Percentiles rank a stretch among this genome's conserved stretches.
phyloP scores from a whole-genome alignment of 225 moss, liverwort and hornwort species.

The Lunularia cruciata region DNA sequence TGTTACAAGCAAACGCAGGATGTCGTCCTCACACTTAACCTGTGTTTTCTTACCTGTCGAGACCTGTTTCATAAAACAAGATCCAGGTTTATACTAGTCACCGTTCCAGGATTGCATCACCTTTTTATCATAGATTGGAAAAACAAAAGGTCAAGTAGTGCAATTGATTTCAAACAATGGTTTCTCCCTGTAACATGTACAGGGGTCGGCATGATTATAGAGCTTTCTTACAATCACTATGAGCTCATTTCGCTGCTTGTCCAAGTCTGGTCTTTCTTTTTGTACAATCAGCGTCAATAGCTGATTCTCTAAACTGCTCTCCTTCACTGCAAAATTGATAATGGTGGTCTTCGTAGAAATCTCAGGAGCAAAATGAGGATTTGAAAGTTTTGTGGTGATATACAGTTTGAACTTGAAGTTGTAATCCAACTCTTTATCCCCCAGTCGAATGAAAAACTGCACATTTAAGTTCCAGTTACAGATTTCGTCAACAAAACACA shows the following conservation, averaged over 20 bases:
- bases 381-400: slow-evolving; percentile 77
- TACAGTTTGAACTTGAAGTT: slow-evolving; percentile 72
- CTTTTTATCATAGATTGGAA: background rate
- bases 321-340: slow-evolving; percentile 79
- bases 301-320: slow-evolving; percentile 70
- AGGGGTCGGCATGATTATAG: background rate
- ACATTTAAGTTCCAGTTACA: slow-evolving; percentile 7
- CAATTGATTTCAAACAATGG: background rate
- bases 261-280: slow-evolving; percentile 76
- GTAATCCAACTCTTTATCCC: slow-evolving; percentile 80
- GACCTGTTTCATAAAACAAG: slow-evolving; percentile 35
- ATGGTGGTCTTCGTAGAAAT: slow-evolving; percentile 77
- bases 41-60: slow-evolving; percentile 71
- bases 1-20: slow-evolving; percentile 63
- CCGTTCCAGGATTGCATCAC: background rate
- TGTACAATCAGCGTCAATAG: slow-evolving; percentile 69
- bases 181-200: no score
- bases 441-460: slow-evolving; percentile 70
- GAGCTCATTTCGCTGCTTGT: slow-evolving; percentile 76
- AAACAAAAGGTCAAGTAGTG: background rate
- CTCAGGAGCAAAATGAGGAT: slow-evolving; percentile 77
- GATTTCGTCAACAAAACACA: no score
- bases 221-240: slow-evolving; percentile 55
- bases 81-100: no score
- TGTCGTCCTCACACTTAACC: slow-evolving; percentile 76